Evolutionary conservation across 129 eudicot genomes (phyloP).

Genomic region (Helianthus tuberosus): DNA sequence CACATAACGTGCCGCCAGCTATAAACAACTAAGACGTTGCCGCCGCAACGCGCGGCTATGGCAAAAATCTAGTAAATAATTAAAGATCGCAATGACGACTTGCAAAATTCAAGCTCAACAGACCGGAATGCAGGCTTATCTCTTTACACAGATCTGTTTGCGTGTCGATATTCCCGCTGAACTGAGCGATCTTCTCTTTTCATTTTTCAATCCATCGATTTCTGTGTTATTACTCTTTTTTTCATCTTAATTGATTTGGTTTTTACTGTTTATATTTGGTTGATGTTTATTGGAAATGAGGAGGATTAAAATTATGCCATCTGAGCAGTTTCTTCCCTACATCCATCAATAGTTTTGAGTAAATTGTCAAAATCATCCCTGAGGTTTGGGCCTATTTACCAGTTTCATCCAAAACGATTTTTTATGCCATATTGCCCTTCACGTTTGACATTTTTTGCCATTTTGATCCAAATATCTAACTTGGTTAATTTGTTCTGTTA

Average conservation of each 20-base stretch:
- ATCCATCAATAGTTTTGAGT: too few relatives aligned
- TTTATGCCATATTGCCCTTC: too few relatives aligned
- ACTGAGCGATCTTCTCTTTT: constrained; percentile 52
- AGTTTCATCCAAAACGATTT: too few relatives aligned
- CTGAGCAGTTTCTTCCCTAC: too few relatives aligned
- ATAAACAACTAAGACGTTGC: too few relatives aligned
- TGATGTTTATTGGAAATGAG: not conserved
- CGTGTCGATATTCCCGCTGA: constrained; percentile 85
- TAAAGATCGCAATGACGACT: constrained; percentile 51
- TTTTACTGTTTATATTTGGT: not conserved
- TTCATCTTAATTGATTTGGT: not conserved
- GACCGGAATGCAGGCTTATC: constrained; percentile 63
- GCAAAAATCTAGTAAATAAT: not conserved
- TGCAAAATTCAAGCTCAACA: constrained; percentile 72
- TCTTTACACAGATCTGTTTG: constrained; percentile 36
- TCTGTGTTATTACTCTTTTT: not conserved
- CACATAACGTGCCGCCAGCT: too few relatives aligned
- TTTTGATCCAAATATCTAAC: too few relatives aligned
- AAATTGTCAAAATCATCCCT: too few relatives aligned
- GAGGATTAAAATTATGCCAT: not conserved
- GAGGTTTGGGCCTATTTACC: too few relatives aligned
- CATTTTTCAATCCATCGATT: not conserved
- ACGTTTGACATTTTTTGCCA: too few relatives aligned
- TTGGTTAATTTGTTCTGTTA: too few relatives aligned
- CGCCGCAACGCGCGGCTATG: too few relatives aligned